Base-by-base conservation (phyloP, 2,329 filamentous ascomycete species). In the Calonectria naviculata region DNA sequence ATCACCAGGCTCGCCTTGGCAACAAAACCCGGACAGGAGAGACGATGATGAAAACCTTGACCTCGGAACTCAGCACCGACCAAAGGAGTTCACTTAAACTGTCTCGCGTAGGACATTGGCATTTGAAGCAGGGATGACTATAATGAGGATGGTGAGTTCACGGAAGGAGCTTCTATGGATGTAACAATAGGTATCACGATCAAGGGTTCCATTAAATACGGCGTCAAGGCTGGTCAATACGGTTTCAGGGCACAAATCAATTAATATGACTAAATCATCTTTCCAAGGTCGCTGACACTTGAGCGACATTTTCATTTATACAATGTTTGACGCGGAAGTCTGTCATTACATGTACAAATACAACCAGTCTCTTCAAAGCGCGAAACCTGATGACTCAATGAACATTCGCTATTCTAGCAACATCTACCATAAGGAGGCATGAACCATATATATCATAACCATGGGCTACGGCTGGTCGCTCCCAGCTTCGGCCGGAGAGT, bases 41-140 rank as follows among this genome's bases (percentile, higher is more conserved):
- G 75, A 80, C 36, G 76, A 81, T 52, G 82, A 82, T 15, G 75
- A 79, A 6, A 79, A 81, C 62, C 71, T 81, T 29, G 74, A 81
- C 21, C 62, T 83, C n/a, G 78, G 80, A 7, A 75, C 73, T 49
- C 75, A 75, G 52, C 80, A 82, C 62, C 77, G 77, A 42, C 82
- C 81, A 8, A 77, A 81, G 56, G 82, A 83, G 68, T 81, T 83
- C 68, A 76, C 76, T 36, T 83, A 66, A 75, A 38, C 19, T 7
- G 31, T 38, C 44, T 21, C 15, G 7, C 29, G 54, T 52, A 19
- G 4, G 21, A 46, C 19, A 31, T n/a, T 65, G 78, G 79, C 72
- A 78, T 79, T 80, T 24, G 26, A 62, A 46, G 52, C 26, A 28
- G 38, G 46, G 56, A 44, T 15, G 46, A 52, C 24, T 36, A n/a